Evolutionary conservation across 441 rosid genomes (phyloP).

Genomic region (Croton laevigatus): DNA sequence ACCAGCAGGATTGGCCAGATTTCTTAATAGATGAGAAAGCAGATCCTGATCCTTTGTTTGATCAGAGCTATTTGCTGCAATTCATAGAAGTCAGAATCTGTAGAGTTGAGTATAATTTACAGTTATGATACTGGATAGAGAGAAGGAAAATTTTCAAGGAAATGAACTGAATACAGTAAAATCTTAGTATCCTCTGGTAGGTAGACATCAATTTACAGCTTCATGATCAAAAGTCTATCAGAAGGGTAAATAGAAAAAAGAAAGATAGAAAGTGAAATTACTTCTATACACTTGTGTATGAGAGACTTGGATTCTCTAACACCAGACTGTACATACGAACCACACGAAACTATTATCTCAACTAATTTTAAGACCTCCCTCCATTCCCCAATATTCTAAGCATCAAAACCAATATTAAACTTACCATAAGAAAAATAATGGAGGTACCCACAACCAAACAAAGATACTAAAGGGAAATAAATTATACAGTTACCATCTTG

Average conservation of each 20-base stretch:
- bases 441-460: not conserved
- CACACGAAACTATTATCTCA: not conserved
- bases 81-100: slow-evolving; percentile 21
- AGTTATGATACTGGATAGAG: slow-evolving; percentile 7
- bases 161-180: slow-evolving; percentile 6
- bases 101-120: slow-evolving; percentile 15
- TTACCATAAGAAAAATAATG: too few relatives aligned
- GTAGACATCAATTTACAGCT: not conserved
- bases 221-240: not conserved
- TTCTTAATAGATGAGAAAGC: slow-evolving; percentile 63
- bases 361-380: not conserved
- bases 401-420: too few relatives aligned
- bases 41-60: slow-evolving; percentile 64
- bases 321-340: not conserved
- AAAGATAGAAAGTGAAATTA: too few relatives aligned
- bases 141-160: not conserved
- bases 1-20: slow-evolving; percentile 48
- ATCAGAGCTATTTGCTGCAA: slow-evolving; percentile 62
- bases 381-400: too few relatives aligned
- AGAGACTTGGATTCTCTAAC: not conserved
- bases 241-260: not conserved
- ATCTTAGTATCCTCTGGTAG: not conserved
- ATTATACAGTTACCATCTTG: not conserved
- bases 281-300: not conserved
- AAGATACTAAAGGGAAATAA: not conserved